Evolutionary conservation across 495 filamentous ascomycete genomes (phyloP).

Genomic region (Friedmanniomyces endolithicus): DNA sequence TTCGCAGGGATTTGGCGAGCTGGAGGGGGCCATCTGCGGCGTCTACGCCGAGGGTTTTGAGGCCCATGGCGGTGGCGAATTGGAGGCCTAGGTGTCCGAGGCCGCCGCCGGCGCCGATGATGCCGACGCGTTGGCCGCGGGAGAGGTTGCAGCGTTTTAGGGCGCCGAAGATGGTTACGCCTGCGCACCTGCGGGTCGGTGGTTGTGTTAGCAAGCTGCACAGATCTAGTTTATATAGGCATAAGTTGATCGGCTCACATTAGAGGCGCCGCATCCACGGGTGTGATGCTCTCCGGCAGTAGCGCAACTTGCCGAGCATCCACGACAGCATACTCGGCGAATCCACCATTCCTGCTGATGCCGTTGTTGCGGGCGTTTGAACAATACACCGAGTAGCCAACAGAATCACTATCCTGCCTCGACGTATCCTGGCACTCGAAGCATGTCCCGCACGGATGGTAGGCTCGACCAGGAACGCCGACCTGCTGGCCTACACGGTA

Average conservation of each 20-base stretch:
- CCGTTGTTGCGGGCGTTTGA: conserved; percentile 29
- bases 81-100: conserved; percentile 45
- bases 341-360: conserved; percentile 37
- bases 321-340: conserved; percentile 40
- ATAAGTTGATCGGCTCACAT: conserved; percentile 25
- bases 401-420: conserved; percentile 24
- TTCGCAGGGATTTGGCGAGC: conserved; percentile 26
- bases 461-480: conserved; percentile 34
- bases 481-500: conserved; percentile 38
- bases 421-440: conserved; percentile 34
- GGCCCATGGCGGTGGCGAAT: conserved; percentile 40
- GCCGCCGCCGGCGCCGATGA: conserved; percentile 45
- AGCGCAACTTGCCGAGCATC: conserved; percentile 35
- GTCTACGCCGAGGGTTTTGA: conserved; percentile 41
- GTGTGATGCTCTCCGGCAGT: conserved; percentile 39
- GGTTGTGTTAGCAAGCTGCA: background rate
- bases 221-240: background rate
- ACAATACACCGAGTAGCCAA: conserved; percentile 36
- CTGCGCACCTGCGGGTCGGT: conserved; percentile 32
- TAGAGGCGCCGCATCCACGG: conserved; percentile 41
- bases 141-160: conserved; percentile 34
- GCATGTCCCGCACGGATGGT: conserved; percentile 38
- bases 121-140: conserved; percentile 37
- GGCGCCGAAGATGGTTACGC: conserved; percentile 40
- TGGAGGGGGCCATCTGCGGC: conserved; percentile 40